Evolutionary conservation across 2,329 filamentous ascomycete genomes (phyloP).

Genomic region (Xylaria sp.): DNA sequence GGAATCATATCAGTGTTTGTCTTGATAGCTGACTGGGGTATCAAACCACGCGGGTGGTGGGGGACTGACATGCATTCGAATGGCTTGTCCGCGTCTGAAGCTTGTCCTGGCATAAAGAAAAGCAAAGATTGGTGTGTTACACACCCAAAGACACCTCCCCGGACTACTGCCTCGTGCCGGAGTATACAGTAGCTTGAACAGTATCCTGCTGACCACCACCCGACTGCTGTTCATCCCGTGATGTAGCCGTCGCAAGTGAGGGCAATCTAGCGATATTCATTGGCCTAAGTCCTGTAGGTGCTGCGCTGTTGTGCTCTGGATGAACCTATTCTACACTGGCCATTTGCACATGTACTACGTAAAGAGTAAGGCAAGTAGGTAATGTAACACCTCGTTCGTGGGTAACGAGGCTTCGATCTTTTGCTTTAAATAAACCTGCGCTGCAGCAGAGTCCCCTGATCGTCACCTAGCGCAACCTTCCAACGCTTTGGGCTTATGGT

Average conservation of each 20-base stretch:
- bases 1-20: too few species aligned
- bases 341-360: background rate
- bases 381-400: background rate
- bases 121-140: background rate
- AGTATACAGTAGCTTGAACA: too few species aligned
- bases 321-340: background rate
- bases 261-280: background rate
- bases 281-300: background rate
- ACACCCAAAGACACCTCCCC: too few species aligned
- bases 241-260: conserved; percentile 2
- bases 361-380: background rate
- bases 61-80: too few species aligned
- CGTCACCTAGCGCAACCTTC: background rate
- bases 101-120: background rate
- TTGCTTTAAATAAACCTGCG: background rate
- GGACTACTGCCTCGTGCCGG: too few species aligned
- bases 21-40: too few species aligned
- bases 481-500: too few species aligned
- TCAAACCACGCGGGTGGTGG: too few species aligned
- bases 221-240: background rate
- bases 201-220: conserved; percentile 9
- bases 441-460: background rate
- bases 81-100: too few species aligned
- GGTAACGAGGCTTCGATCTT: background rate
- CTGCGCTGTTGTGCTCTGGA: background rate